These are phyloP conservation scores for Cryptococcus hybrid DNA, from an alignment of 1,284 basidiomycete species.

Conservation along the genomic window DNA sequence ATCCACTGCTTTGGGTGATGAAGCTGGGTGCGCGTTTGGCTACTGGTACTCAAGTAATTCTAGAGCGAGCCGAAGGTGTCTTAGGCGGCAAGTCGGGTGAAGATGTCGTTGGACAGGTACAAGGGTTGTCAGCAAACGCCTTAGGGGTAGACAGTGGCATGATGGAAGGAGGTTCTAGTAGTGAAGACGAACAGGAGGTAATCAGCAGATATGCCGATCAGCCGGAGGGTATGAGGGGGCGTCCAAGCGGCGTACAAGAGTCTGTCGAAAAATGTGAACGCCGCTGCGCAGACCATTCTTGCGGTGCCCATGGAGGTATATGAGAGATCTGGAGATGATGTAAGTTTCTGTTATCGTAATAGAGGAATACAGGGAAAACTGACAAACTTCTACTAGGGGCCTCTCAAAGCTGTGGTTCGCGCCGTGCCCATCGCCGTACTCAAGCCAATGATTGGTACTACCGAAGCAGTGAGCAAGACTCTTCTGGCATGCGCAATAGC, in stretches of 20 bases:
- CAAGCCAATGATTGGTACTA: constrained; percentile 94
- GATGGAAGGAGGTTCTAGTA: constrained; percentile 49
- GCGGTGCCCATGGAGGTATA: constrained; percentile 99
- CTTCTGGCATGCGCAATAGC: constrained; percentile 83
- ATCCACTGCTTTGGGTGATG: constrained; percentile 86
- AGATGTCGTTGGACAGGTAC: constrained; percentile 20
- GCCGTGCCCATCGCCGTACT: constrained; percentile 96
- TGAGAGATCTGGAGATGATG: constrained; percentile 83
- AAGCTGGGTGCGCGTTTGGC: constrained; percentile 92
- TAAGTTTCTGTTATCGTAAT: constrained; percentile 45
- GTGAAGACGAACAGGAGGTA: constrained; percentile 49
- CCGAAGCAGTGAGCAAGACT: constrained; percentile 93
- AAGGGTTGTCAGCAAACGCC: neutral
- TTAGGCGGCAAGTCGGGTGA: constrained; percentile 57
- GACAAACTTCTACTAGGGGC: constrained; percentile 59
- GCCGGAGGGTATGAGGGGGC: constrained; percentile 73
- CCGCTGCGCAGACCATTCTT: constrained; percentile 95
- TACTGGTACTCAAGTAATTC: constrained; percentile 93
- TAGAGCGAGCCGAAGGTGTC: constrained; percentile 93
- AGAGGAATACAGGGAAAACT: neutral
- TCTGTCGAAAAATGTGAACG: constrained; percentile 76
- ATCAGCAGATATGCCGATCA: constrained; percentile 90
- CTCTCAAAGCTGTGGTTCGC: constrained; percentile 85
- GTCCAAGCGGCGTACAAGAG: constrained; percentile 87
- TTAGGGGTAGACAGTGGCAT: constrained; percentile 2